These are phyloP conservation scores for Ulmus americana DNA, from an alignment of 331 rosid genomes.

Conservation along the genomic window DNA sequence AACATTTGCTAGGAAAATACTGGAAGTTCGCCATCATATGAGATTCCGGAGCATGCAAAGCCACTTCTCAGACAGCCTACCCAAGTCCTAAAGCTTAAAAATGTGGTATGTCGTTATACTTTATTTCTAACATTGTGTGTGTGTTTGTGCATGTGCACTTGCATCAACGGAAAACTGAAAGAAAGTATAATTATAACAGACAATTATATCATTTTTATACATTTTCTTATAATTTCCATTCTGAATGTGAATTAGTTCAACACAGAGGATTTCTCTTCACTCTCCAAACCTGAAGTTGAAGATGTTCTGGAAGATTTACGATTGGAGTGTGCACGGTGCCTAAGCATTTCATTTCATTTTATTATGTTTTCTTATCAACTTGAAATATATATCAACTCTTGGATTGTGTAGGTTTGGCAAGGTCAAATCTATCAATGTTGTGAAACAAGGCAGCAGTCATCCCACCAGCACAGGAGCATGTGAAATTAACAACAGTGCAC, in stretches of 20 bases:
- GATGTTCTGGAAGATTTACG: slow-evolving; percentile 83
- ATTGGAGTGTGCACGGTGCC: slow-evolving; percentile 86
- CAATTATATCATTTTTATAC: background rate
- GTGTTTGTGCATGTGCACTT: background rate
- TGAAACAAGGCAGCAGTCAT: slow-evolving; percentile 35
- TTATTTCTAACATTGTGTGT: background rate
- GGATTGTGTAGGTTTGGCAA: slow-evolving; percentile 66
- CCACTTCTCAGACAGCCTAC: slow-evolving; percentile 72
- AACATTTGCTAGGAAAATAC: slow-evolving; percentile 47
- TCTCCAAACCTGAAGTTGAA: slow-evolving; percentile 49
- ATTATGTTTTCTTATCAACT: slow-evolving; percentile 5
- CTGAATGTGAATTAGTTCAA: slow-evolving; percentile 41
- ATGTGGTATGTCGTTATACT: slow-evolving; percentile 54
- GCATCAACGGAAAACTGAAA: no score
- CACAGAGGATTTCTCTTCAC: slow-evolving; percentile 36
- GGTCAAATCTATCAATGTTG: slow-evolving; percentile 62
- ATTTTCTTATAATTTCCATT: slow-evolving; percentile 14
- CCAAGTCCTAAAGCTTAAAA: slow-evolving; percentile 58
- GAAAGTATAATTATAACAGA: background rate
- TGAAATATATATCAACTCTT: slow-evolving; percentile 13
- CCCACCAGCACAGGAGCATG: slow-evolving; percentile 23
- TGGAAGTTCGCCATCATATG: slow-evolving; percentile 42
- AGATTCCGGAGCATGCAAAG: slow-evolving; percentile 74
- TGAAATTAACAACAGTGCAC: slow-evolving; percentile 28
- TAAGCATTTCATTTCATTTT: slow-evolving; percentile 14